Evolutionary conservation across 805 yeast genomes (phyloP).

Genomic region (Sporopachydermia quercuum): DNA sequence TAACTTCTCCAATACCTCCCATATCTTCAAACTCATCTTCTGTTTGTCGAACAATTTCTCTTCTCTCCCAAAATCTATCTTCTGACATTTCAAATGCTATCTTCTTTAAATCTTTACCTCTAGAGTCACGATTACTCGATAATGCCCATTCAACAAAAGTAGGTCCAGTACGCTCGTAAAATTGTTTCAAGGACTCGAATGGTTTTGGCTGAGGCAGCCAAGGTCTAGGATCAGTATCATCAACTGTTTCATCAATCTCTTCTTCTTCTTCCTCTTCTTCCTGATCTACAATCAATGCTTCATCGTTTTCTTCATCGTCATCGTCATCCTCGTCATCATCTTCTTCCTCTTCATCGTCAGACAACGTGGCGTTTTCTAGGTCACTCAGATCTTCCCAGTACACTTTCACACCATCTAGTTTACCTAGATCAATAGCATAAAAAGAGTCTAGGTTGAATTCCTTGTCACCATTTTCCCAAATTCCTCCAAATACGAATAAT

Average conservation of each 20-base stretch:
- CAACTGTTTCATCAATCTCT: slow-evolving; percentile 44
- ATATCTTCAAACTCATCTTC: slow-evolving; percentile 83
- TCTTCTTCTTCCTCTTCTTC: slow-evolving; percentile 60
- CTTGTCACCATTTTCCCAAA: slow-evolving; percentile 76
- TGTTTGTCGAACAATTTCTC: slow-evolving; percentile 76
- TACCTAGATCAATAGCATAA: slow-evolving; percentile 74
- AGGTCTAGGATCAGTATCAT: slow-evolving; percentile 82
- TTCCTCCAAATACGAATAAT: slow-evolving; percentile 78
- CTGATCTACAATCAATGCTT: slow-evolving; percentile 33
- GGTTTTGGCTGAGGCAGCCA: slow-evolving; percentile 97
- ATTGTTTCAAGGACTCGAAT: slow-evolving; percentile 70
- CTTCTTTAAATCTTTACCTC: slow-evolving; percentile 82
- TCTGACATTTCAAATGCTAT: slow-evolving; percentile 84
- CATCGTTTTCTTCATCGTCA: slow-evolving; percentile 39
- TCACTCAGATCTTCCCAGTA: slow-evolving; percentile 75
- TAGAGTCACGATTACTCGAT: slow-evolving; percentile 66
- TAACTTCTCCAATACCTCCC: slow-evolving; percentile 81
- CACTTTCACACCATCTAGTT: slow-evolving; percentile 74
- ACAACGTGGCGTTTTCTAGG: slow-evolving; percentile 29
- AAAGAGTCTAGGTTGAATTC: slow-evolving; percentile 77
- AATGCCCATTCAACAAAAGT: slow-evolving; percentile 88
- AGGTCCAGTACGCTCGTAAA: slow-evolving; percentile 77
- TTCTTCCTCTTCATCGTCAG: slow-evolving; percentile 16
- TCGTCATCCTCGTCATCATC: slow-evolving; percentile 46
- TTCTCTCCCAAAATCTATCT: slow-evolving; percentile 97